Evolutionary conservation across 768 basidiomycete genomes (phyloP).

Genomic region (Boletellus ananas): DNA sequence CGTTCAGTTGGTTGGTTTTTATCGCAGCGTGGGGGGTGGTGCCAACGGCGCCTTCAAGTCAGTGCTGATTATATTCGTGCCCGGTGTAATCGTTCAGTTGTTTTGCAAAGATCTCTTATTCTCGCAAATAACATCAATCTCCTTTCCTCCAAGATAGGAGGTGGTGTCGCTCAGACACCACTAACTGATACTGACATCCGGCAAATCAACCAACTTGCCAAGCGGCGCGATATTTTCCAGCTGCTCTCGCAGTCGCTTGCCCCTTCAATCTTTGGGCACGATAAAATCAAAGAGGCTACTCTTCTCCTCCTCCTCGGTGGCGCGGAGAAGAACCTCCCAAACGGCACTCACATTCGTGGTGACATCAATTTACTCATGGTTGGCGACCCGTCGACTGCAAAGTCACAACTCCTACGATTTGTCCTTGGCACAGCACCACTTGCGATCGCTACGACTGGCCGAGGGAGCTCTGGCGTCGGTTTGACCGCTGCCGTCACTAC

Average conservation of each 20-base stretch:
- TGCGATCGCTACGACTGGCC: conserved; percentile 96
- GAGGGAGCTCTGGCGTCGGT: conserved; percentile 98
- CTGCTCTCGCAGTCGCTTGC: conserved; percentile 93
- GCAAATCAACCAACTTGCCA: conserved; percentile 89
- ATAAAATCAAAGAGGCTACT: conserved; percentile 93
- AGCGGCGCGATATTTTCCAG: conserved; percentile 80
- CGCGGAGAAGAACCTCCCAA: conserved; percentile 94
- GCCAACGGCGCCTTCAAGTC: conserved; percentile 93
- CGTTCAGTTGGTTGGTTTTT: conserved; percentile 93
- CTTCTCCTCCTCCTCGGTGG: conserved; percentile 92
- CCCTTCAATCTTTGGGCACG: conserved; percentile 95
- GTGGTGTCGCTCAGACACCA: conserved; percentile 89
- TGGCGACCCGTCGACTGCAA: conserved; percentile 98
- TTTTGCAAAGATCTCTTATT: conserved; percentile 69
- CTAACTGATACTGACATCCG: conserved; percentile 94
- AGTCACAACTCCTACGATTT: conserved; percentile 93
- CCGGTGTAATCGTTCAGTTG: conserved; percentile 9
- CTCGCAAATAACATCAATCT: conserved; percentile 94
- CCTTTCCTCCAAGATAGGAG: conserved; percentile 90
- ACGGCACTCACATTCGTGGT: conserved; percentile 97
- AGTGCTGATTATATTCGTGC: conserved; percentile 20
- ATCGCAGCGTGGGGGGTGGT: conserved; percentile 91
- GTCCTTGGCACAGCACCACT: conserved; percentile 94
- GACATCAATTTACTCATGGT: conserved; percentile 99
- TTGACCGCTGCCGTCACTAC: conserved; percentile 97